These are phyloP conservation scores for Pseudogymnoascus sp. DNA, from an alignment of 2,329 filamentous ascomycete genomes.

Conservation along the genomic window DNA sequence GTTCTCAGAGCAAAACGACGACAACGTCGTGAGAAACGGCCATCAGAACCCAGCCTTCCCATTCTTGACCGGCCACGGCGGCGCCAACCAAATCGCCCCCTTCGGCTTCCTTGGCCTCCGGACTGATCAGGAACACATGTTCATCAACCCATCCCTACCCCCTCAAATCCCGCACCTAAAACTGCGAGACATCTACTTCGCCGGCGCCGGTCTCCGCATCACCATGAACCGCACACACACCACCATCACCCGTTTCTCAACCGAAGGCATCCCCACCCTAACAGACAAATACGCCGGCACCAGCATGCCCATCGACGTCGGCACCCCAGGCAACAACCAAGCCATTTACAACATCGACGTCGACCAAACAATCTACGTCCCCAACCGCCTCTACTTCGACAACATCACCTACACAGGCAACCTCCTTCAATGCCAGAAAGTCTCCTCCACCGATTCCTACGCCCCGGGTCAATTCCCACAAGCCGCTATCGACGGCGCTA, in stretches of 20 bases:
- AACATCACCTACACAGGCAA: constrained; percentile 52
- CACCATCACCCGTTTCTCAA: constrained; percentile 47
- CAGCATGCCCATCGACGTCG: constrained; percentile 55
- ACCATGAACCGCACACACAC: constrained; percentile 60
- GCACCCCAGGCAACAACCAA: constrained; percentile 34
- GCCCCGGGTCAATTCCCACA: constrained; percentile 64
- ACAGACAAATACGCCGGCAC: constrained; percentile 51
- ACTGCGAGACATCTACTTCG: constrained; percentile 61
- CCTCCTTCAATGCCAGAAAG: constrained; percentile 57
- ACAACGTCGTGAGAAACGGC: constrained; percentile 56
- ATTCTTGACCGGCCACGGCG: constrained; percentile 65
- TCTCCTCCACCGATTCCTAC: constrained; percentile 41
- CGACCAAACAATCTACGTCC: constrained; percentile 46
- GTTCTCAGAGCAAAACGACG: constrained; percentile 62
- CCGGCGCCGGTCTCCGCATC: constrained; percentile 57
- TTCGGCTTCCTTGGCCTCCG: constrained; percentile 63
- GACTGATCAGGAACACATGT: constrained; percentile 51
- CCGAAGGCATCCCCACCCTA: constrained; percentile 36
- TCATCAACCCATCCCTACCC: constrained; percentile 57
- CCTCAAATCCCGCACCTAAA: constrained; percentile 53
- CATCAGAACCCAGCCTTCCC: constrained; percentile 59
- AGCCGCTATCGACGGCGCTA: constrained; percentile 59
- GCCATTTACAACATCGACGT: constrained; percentile 43
- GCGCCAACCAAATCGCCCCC: constrained; percentile 59
- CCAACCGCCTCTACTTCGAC: constrained; percentile 52